Conservation (phyloP, 164 flowering plant species). For the Magnolia kwangsiensis region DNA sequence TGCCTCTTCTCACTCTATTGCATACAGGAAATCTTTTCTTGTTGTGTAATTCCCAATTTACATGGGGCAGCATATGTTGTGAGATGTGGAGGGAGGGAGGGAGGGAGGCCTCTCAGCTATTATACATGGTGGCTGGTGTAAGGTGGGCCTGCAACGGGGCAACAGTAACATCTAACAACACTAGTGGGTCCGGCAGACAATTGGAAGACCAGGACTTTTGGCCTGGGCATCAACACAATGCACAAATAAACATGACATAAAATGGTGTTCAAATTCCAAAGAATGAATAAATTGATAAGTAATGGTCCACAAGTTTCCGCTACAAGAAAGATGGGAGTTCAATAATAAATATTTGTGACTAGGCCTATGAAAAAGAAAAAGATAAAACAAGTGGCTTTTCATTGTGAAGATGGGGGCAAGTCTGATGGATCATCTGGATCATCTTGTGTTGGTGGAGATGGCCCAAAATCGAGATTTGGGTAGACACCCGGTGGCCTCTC, state of each 20-base stretch:
- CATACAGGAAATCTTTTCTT: too few species aligned
- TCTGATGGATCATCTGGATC: slow-evolving; percentile 33
- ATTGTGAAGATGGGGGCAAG: slow-evolving; percentile 23
- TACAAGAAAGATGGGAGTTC: slow-evolving; percentile 9
- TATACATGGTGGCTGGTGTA: too few species aligned
- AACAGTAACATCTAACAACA: too few species aligned
- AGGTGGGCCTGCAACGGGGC: too few species aligned
- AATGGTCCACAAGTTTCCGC: slow-evolving; percentile 8
- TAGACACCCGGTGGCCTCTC: slow-evolving; percentile 86
- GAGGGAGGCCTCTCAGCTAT: too few species aligned
- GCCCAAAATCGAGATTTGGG: slow-evolving; percentile 64
- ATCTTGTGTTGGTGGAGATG: slow-evolving; percentile 41
- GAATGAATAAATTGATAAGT: slow-evolving; percentile 42
- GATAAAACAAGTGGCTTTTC: slow-evolving; percentile 6
- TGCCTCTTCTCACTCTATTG: too few species aligned
- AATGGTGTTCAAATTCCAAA: slow-evolving; percentile 19
- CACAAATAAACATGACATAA: background rate
- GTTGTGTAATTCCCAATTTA: too few species aligned
- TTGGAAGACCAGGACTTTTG: too few species aligned
- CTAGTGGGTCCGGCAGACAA: too few species aligned
- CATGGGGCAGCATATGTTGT: too few species aligned
- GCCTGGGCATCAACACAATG: background rate
- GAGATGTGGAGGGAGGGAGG: too few species aligned
- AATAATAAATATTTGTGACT: slow-evolving; percentile 11
- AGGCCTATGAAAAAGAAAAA: background rate